Evolutionary conservation across 176 grass and related monocot genomes (phyloP).

Genomic region (Oryza meridionalis): DNA sequence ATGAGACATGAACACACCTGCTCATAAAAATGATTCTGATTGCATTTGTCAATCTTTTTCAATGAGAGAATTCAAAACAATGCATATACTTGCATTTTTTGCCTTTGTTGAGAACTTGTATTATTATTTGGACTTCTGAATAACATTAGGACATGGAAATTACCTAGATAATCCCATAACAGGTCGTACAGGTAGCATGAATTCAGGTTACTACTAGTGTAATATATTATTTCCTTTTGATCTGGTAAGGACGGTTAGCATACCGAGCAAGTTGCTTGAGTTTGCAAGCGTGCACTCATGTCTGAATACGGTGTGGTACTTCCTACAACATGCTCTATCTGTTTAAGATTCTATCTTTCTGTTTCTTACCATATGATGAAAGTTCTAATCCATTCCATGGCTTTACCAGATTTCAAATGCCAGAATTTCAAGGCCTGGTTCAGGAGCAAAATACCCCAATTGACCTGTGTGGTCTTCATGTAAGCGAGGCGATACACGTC

Average conservation of each 20-base stretch:
- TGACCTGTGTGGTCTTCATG: constrained; percentile 71
- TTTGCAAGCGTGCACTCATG: background rate
- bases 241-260: background rate
- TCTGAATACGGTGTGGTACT: background rate
- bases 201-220: background rate
- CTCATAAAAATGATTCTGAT: constrained; percentile 8
- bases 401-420: constrained; percentile 55
- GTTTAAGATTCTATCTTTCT: background rate
- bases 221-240: background rate
- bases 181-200: constrained; percentile 1
- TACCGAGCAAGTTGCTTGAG: constrained; percentile 10
- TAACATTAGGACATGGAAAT: constrained; percentile 14
- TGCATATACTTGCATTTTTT: constrained; percentile 3
- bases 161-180: background rate
- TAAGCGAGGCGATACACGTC: constrained; percentile 69
- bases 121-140: background rate
- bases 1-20: constrained; percentile 5
- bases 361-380: background rate
- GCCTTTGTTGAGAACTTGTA: background rate
- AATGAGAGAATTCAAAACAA: constrained; percentile 13
- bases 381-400: constrained; percentile 23
- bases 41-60: background rate
- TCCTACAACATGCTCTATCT: constrained; percentile 3
- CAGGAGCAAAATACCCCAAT: constrained; percentile 76
- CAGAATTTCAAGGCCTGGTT: constrained; percentile 61